A percentile compares a stretch with the other conserved stretches of the same genome.
phyloP scores from a whole-genome alignment of 2,329 filamentous ascomycete genomes.

The Aspergillus proliferans region DNA sequence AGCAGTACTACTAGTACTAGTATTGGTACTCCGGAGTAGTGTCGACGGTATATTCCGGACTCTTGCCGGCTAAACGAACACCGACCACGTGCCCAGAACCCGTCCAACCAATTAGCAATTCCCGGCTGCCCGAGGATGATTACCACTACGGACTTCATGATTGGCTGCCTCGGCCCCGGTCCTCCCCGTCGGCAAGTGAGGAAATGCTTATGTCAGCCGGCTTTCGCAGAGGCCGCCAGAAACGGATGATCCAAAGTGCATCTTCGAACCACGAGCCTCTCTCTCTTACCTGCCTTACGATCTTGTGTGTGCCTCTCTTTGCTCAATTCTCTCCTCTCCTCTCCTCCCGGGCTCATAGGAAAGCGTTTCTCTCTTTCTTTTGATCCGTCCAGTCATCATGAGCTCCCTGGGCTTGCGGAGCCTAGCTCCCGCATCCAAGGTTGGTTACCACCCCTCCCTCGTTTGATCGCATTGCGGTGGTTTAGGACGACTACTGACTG shows the following conservation, averaged over 20 bases:
- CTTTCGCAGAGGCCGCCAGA: constrained; percentile 17
- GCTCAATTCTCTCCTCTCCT: constrained; percentile 4
- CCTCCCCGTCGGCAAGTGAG: constrained; percentile 28
- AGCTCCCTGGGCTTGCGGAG: constrained; percentile 46
- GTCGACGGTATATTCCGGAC: background rate
- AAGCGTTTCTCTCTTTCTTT: constrained; percentile 18
- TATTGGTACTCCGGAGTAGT: background rate
- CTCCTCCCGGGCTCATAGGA: constrained; percentile 18
- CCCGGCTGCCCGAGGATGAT: constrained; percentile 30
- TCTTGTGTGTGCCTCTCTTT: constrained; percentile 15
- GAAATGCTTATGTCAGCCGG: constrained; percentile 31
- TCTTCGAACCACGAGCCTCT: constrained; percentile 15
- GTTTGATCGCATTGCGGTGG: constrained; percentile 5
- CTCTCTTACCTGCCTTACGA: constrained; percentile 11
- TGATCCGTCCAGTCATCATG: constrained; percentile 38
- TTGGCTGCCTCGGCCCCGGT: constrained; percentile 28
- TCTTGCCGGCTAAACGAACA: constrained; percentile 20
- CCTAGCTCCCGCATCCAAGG: constrained; percentile 44
- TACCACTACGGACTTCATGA: constrained; percentile 27
- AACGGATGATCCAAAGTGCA: constrained; percentile 22
- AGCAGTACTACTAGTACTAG: background rate
- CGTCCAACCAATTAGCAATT: constrained; percentile 22
- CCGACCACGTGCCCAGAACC: constrained; percentile 23
- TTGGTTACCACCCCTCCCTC: constrained; percentile 27
- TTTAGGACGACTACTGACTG: constrained; percentile 19